Conservation (phyloP, 1,284 basidiomycete genomes). For the Ustilago shanxiensis region DNA sequence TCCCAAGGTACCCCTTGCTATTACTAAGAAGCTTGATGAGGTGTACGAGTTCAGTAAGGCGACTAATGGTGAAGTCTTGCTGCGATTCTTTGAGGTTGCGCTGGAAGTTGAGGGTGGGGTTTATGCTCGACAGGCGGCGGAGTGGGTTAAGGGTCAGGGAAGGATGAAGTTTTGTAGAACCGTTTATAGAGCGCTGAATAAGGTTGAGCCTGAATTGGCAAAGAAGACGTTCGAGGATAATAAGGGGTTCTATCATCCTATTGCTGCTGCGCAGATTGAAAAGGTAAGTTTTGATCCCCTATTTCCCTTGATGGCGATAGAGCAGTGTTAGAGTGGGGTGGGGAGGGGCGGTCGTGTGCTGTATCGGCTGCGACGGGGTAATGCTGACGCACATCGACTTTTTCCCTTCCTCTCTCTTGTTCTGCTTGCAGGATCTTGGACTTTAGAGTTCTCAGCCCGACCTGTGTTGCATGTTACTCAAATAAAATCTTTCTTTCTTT, state of each 20-base stretch:
- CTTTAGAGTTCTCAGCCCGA: conserved; percentile 15
- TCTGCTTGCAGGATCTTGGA: conserved; percentile 40
- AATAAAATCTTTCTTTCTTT: not conserved
- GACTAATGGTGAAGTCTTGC: conserved; percentile 72
- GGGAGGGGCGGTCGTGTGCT: conserved; percentile 1
- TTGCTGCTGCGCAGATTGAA: conserved; percentile 65
- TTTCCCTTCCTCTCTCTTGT: not conserved
- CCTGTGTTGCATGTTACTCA: conserved; percentile 4
- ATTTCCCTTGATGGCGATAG: not conserved
- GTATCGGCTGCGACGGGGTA: conserved; percentile 9
- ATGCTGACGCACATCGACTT: conserved; percentile 34
- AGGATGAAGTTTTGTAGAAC: conserved; percentile 72
- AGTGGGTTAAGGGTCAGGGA: conserved; percentile 73
- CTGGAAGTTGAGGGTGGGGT: conserved; percentile 71
- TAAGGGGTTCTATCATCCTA: conserved; percentile 73
- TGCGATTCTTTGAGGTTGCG: conserved; percentile 73
- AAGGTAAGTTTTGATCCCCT: conserved; percentile 54
- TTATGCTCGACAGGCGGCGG: conserved; percentile 72
- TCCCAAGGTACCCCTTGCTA: conserved; percentile 64
- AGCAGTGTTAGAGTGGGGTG: too few relatives aligned
- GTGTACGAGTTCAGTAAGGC: conserved; percentile 71
- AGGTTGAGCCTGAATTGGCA: conserved; percentile 78
- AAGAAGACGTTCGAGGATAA: conserved; percentile 74
- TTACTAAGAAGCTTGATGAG: conserved; percentile 71
- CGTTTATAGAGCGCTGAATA: conserved; percentile 72